Percentiles rank a stretch among this genome's conserved stretches.
These are phyloP conservation scores for Stereocaulon alpinum DNA, from an alignment of 495 filamentous ascomycete species.

Conservation along the genomic window DNA sequence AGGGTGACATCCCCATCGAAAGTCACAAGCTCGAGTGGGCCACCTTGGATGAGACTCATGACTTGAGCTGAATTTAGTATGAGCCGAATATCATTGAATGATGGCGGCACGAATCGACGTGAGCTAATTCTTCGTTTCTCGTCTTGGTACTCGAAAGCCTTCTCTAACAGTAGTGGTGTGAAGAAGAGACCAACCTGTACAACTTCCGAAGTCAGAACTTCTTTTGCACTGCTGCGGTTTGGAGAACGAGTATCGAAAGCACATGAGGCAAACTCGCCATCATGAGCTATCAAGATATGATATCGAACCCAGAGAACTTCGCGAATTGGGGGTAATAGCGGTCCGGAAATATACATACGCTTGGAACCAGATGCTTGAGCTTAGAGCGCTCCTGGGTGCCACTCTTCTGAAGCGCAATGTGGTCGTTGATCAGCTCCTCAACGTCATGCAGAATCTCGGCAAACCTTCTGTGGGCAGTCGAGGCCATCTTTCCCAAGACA, in stretches of 20 bases:
- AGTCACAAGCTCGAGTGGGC: conserved; percentile 71
- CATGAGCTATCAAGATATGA: too few relatives aligned
- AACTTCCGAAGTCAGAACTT: too few relatives aligned
- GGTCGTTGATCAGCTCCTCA: conserved; percentile 80
- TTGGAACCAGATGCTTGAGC: conserved; percentile 82
- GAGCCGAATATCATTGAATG: conserved; percentile 92
- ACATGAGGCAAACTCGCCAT: too few relatives aligned
- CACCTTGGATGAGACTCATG: conserved; percentile 63
- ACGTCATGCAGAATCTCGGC: conserved; percentile 93
- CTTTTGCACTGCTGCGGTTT: too few relatives aligned
- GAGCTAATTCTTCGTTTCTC: conserved; percentile 72
- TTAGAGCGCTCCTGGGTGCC: conserved; percentile 65
- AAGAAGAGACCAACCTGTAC: conserved; percentile 67
- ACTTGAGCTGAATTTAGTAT: conserved; percentile 92
- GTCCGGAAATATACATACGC: conserved; percentile 23
- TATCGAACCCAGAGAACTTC: too few relatives aligned
- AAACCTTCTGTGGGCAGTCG: conserved; percentile 67
- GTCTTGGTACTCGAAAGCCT: conserved; percentile 89
- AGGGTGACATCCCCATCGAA: conserved; percentile 98
- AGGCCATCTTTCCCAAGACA: conserved; percentile 41
- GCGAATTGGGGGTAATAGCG: too few relatives aligned
- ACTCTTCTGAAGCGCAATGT: conserved; percentile 64
- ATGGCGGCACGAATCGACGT: conserved; percentile 88
- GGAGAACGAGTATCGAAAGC: too few relatives aligned
- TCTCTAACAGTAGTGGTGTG: conserved; percentile 71